Base-by-base conservation (phyloP, 495 filamentous ascomycete genomes). In the Penicillium daleae region DNA sequence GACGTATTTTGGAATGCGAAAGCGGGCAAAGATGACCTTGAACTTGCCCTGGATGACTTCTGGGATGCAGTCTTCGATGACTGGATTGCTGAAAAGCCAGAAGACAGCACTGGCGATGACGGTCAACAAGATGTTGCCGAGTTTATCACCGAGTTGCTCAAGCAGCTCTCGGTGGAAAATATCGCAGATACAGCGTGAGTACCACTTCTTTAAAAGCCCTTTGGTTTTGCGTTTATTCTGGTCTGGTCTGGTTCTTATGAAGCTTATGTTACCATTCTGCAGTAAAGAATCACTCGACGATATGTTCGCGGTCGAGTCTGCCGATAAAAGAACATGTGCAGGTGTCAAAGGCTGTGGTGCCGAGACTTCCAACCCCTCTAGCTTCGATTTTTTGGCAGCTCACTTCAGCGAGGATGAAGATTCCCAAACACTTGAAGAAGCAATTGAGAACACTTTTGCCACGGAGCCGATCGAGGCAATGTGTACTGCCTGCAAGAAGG, bases 41-140 rank as follows among this genome's bases (percentile, higher is more conserved):
- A 61, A 0, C 2, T 6, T 1, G 42, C 6, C n/a, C 32, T 69
- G 60, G 31, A 61, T 4, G n/a, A 22, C 0, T 51, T 70, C 3
- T 63, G 60, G 63, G 15, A 50, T 0, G 10, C 8, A 6, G 22
- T 72, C 7, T 22, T 17, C 1, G 15, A 51, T 0, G 26, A 52
- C 6, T 68, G 67, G 64, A 19, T 22, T 13, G 31, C 5, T 13
- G 0, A 42, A n/a, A 8, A 24, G n/a, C 4, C 3, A 4, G 13
- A 37, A 1, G 9, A 55, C 17, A 46, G 32, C 1, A 4, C 46
- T n/a, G 39, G 24, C 3, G 3, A 5, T 27, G 19, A 32, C 1
- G 48, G 62, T 12, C 66, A 69, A 52, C 67, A 78, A 33, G 76
- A 80, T 66, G 40, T 49, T 17, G 42, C 46, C 4, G 70, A 74